phyloP scores from a whole-genome alignment of 345 rosid genomes.

The Camelina laxa region DNA sequence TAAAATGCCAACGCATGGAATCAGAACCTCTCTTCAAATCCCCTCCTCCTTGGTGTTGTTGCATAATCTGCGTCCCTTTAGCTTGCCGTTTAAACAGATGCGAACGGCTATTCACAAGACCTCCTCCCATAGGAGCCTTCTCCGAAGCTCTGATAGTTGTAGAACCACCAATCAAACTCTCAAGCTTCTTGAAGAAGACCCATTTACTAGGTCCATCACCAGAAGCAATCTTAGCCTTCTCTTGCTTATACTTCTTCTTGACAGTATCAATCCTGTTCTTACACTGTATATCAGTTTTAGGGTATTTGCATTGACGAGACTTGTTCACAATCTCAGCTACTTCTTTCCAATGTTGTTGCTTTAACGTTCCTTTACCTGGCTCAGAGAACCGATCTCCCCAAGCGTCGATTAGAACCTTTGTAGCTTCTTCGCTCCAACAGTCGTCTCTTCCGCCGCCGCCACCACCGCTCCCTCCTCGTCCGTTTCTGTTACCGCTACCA shows the following conservation, averaged over 20 bases:
- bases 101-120: slow-evolving; percentile 52
- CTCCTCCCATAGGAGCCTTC: slow-evolving; percentile 59
- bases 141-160: slow-evolving; percentile 15
- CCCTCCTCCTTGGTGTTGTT: slow-evolving; percentile 19
- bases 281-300: slow-evolving; percentile 87
- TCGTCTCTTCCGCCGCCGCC: slow-evolving; percentile 74
- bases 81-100: slow-evolving; percentile 35
- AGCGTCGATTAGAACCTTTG: slow-evolving; percentile 74
- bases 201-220: slow-evolving; percentile 70
- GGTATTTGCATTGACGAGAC: slow-evolving; percentile 60
- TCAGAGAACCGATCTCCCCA: slow-evolving; percentile 94
- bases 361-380: slow-evolving; percentile 86
- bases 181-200: slow-evolving; percentile 75
- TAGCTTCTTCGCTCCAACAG: slow-evolving; percentile 93
- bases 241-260: slow-evolving; percentile 90
- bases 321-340: slow-evolving; percentile 88
- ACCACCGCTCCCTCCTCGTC: slow-evolving; percentile 29
- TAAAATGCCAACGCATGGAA: slow-evolving; percentile 48
- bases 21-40: slow-evolving; percentile 37
- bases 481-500: slow-evolving; percentile 44
- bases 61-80: slow-evolving; percentile 17
- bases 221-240: slow-evolving; percentile 65
- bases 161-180: slow-evolving; percentile 61
- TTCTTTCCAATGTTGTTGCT: slow-evolving; percentile 93
- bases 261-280: slow-evolving; percentile 95